Percentiles rank a stretch among this genome's conserved stretches.
These are phyloP conservation scores for Fraxinus albicans DNA, from an alignment of 305 asterid genomes.

Conservation along the genomic window DNA sequence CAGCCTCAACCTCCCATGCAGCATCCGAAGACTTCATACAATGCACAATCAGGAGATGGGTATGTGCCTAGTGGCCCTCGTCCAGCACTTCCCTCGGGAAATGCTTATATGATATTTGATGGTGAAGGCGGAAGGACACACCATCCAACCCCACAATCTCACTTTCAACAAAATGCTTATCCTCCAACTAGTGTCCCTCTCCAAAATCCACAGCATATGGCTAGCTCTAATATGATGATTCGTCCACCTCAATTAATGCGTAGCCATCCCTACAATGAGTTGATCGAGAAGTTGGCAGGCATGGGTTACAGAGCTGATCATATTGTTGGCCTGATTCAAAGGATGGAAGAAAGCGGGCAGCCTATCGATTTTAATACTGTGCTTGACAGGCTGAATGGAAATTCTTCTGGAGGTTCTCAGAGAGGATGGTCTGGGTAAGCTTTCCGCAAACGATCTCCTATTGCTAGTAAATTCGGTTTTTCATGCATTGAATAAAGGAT, in stretches of 20 bases:
- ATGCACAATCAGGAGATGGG: conserved; percentile 61
- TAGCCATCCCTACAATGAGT: conserved; percentile 65
- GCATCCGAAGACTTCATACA: conserved; percentile 55
- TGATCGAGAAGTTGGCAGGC: conserved; percentile 75
- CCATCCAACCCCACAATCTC: conserved; percentile 51
- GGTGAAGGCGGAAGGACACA: conserved; percentile 62
- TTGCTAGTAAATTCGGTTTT: conserved; percentile 13
- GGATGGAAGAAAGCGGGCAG: conserved; percentile 88
- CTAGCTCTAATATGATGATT: conserved; percentile 41
- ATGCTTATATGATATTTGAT: conserved; percentile 60
- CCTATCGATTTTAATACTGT: conserved; percentile 72
- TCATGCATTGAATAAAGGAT: conserved; percentile 46
- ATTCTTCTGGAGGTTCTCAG: conserved; percentile 71
- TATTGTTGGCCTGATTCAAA: conserved; percentile 62
- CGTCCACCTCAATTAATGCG: conserved; percentile 58
- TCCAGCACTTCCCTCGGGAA: conserved; percentile 60
- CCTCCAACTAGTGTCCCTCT: conserved; percentile 47
- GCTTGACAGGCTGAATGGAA: conserved; percentile 81
- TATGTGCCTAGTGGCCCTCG: conserved; percentile 55
- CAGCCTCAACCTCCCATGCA: conserved; percentile 55
- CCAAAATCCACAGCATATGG: conserved; percentile 43
- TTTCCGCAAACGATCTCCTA: background rate
- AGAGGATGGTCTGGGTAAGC: conserved; percentile 73
- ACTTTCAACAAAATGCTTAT: conserved; percentile 61
- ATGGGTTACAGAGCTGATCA: conserved; percentile 90